Evolutionary conservation across 1,284 basidiomycete species (phyloP), one percentile per base, ranked within the genome.

Genomic region (Paramarasmius palmivorus): DNA sequence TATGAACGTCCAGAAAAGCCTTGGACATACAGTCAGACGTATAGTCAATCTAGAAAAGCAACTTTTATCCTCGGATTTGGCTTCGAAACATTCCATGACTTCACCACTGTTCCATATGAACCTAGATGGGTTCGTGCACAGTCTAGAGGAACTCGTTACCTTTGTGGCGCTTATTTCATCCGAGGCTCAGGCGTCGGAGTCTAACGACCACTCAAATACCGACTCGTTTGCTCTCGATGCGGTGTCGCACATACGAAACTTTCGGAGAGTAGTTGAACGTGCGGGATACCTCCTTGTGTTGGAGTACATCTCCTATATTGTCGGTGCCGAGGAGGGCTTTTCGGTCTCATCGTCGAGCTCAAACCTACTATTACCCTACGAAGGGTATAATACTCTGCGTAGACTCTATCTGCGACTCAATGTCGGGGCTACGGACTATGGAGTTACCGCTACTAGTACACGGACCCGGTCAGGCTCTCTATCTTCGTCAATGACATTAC

Each of bases 351-450:
- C 44, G 41, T 49, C 6, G 8, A 6, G 26, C 26, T 29, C 34
- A 56, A 2, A 57, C 61, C 20, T 7, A 22, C 41, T 47, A 2
- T 35, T 55, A 22, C 71, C 68, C 9, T 62, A 71, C 49, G 70
- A 74, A 55, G 65, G 68, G 14, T 68, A 68, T 57, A 70, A 68
- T 50, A 74, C 70, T 8, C 58, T 71, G 26, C 66, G 71, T n/a
- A 65, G 69, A n/a, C 61, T 69, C 8, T 69, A 71, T 45, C 63
- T 73, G 8, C 49, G 34, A 44, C 49, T 51, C 12, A 40, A 40
- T 22, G 29, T 12, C 12, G 29, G n/a, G n/a, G n/a, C n/a, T n/a
- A n/a, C n/a, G n/a, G n/a, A n/a, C n/a, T n/a, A n/a, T n/a, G n/a
- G n/a, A n/a, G n/a, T n/a, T n/a, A n/a, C n/a, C n/a, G n/a, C n/a